phyloP scores from a whole-genome alignment of 306 rosid species.

The Cicer arietinum region DNA sequence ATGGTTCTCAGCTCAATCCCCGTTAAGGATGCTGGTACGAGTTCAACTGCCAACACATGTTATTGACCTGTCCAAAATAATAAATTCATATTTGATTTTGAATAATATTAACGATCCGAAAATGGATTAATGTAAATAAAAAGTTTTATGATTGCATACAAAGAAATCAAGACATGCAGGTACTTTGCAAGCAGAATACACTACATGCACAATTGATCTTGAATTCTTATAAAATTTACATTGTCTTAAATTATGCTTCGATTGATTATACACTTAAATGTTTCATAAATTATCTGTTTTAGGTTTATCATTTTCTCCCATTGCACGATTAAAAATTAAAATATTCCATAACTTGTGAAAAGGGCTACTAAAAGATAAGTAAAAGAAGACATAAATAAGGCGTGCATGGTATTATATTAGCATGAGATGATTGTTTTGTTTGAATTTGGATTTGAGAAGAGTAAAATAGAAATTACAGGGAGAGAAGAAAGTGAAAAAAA shows the following conservation, averaged over 20 bases:
- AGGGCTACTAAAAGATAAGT: not conserved
- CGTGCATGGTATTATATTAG: not conserved
- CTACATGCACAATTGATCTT: slow-evolving; percentile 16
- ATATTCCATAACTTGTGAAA: not conserved
- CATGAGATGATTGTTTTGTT: not conserved
- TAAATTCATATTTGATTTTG: slow-evolving; percentile 35
- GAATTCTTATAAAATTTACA: slow-evolving; percentile 25
- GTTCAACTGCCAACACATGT: slow-evolving; percentile 58
- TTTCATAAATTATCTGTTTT: not conserved
- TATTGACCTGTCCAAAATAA: slow-evolving; percentile 42
- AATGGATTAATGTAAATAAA: slow-evolving; percentile 23
- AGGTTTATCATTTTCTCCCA: not conserved
- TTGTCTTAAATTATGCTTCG: slow-evolving; percentile 1
- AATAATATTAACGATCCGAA: slow-evolving; percentile 35
- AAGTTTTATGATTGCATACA: slow-evolving; percentile 31
- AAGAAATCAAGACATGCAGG: slow-evolving; percentile 24
- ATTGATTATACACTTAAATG: slow-evolving; percentile 16
- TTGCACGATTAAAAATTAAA: not conserved
- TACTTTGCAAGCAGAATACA: slow-evolving; percentile 28
- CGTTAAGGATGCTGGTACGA: slow-evolving; percentile 48
- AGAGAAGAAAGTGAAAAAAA: not conserved
- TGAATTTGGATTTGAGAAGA: not conserved
- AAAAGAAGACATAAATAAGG: not conserved
- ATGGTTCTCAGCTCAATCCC: slow-evolving; percentile 54
- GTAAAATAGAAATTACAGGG: not conserved